Conservation (phyloP, 768 basidiomycete genomes). For the Mycena haematopus region DNA sequence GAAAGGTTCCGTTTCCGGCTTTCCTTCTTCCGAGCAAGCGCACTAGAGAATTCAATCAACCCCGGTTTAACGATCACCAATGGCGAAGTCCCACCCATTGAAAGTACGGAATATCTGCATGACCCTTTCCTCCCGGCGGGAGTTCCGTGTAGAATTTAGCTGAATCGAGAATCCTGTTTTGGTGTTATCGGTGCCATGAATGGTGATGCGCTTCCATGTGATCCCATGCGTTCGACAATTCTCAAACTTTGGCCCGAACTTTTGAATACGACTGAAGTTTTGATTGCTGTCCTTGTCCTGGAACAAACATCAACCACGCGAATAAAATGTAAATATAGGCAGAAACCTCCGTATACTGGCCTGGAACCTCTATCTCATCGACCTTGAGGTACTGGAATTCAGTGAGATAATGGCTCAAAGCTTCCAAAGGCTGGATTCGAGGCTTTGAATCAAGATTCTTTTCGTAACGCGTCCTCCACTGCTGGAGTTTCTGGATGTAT, state of each 20-base stretch:
- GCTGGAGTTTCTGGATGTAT: constrained; percentile 88
- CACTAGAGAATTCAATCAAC: constrained; percentile 50
- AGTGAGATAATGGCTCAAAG: constrained; percentile 89
- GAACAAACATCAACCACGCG: constrained; percentile 7
- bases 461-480: constrained; percentile 94
- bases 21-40: constrained; percentile 88
- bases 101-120: constrained; percentile 94
- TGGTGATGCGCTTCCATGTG: constrained; percentile 88
- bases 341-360: constrained; percentile 94
- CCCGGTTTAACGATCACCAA: constrained; percentile 3
- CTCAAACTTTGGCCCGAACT: constrained; percentile 91
- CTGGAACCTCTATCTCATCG: constrained; percentile 98
- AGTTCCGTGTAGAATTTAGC: constrained; percentile 81
- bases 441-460: constrained; percentile 81
- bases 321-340: background rate
- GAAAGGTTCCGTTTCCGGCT: constrained; percentile 87
- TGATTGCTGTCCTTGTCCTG: constrained; percentile 96
- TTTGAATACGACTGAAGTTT: constrained; percentile 88
- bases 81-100: constrained; percentile 69
- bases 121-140: constrained; percentile 90
- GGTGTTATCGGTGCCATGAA: constrained; percentile 92
- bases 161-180: constrained; percentile 91
- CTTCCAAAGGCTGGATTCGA: constrained; percentile 82
- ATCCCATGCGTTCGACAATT: constrained; percentile 85
- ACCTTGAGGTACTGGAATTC: constrained; percentile 98